Evolutionary conservation across 2,329 filamentous ascomycete genomes (phyloP).

Genomic region (Cladosporium sp.): DNA sequence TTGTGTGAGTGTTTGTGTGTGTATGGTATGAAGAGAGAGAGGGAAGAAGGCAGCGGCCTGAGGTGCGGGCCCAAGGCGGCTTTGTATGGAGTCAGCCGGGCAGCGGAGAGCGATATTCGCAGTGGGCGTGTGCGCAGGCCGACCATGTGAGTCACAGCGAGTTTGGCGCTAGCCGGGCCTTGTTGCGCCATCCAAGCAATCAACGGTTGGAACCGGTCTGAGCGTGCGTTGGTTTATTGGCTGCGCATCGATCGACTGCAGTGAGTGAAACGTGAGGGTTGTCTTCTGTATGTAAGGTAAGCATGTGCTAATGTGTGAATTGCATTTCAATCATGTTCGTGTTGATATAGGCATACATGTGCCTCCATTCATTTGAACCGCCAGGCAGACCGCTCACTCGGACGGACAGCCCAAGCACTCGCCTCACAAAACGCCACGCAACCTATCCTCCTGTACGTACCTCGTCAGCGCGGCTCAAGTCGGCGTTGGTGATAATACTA

Average conservation of each 20-base stretch:
- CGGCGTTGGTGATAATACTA: not conserved
- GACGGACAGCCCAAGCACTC: too few species aligned
- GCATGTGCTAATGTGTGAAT: too few species aligned
- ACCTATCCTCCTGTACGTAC: not conserved
- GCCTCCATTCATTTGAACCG: too few species aligned
- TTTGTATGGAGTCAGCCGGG: not conserved
- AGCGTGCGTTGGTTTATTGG: slow-evolving; percentile 1
- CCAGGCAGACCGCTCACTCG: too few species aligned
- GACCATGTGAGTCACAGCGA: slow-evolving; percentile 2
- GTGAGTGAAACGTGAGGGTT: slow-evolving; percentile 8
- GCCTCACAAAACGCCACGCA: not conserved
- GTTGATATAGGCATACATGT: too few species aligned
- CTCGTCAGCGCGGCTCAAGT: slow-evolving; percentile 1
- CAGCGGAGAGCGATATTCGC: not conserved
- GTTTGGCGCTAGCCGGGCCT: not conserved
- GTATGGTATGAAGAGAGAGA: slow-evolving; percentile 3
- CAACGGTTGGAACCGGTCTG: not conserved
- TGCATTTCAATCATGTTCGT: too few species aligned
- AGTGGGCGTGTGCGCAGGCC: not conserved
- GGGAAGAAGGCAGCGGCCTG: not conserved
- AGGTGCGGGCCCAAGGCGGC: slow-evolving; percentile 4
- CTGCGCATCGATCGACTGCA: slow-evolving; percentile 1
- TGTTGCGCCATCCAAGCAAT: not conserved
- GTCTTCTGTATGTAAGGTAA: too few species aligned
- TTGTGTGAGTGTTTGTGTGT: slow-evolving; percentile 7